Conservation (phyloP, 2,329 filamentous ascomycete species). For the Fusarium bulbicola region DNA sequence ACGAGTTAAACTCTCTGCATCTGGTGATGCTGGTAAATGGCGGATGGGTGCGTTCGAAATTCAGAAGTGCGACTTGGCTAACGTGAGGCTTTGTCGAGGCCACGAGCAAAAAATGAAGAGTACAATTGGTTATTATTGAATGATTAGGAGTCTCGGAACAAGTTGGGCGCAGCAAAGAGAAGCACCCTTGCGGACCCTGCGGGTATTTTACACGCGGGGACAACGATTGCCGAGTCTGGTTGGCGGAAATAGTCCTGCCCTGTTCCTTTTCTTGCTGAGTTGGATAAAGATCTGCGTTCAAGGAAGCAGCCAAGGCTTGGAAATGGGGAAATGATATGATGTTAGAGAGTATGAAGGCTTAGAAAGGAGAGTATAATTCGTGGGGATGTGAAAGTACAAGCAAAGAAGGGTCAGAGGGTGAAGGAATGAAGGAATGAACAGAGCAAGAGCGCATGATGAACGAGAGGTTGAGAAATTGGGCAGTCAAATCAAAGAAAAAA, state of each 20-base stretch:
- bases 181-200: conserved; percentile 29
- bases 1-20: conserved; percentile 16
- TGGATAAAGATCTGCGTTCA: conserved; percentile 33
- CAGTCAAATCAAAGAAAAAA: conserved; percentile 16
- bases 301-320: conserved; percentile 28
- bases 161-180: conserved; percentile 24
- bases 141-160: conserved; percentile 21
- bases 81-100: conserved; percentile 16
- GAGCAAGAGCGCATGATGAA: conserved; percentile 19
- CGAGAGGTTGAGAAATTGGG: conserved; percentile 28
- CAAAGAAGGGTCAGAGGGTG: conserved; percentile 7
- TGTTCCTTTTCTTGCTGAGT: conserved; percentile 11
- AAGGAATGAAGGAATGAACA: conserved; percentile 29
- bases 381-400: conserved; percentile 1
- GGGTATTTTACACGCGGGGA: conserved; percentile 37
- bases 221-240: conserved; percentile 38
- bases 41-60: conserved; percentile 6
- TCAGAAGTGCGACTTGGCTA: conserved; percentile 15
- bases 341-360: background rate
- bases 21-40: conserved; percentile 11
- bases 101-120: conserved; percentile 35
- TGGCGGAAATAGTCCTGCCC: conserved; percentile 24
- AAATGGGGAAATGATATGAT: conserved; percentile 16
- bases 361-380: conserved; percentile 19
- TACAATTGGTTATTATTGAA: conserved; percentile 38